Percentiles rank a stretch among this genome's conserved stretches.
Evolutionary conservation across 306 rosid genomes (phyloP).

Genomic region (Prunus mume): DNA sequence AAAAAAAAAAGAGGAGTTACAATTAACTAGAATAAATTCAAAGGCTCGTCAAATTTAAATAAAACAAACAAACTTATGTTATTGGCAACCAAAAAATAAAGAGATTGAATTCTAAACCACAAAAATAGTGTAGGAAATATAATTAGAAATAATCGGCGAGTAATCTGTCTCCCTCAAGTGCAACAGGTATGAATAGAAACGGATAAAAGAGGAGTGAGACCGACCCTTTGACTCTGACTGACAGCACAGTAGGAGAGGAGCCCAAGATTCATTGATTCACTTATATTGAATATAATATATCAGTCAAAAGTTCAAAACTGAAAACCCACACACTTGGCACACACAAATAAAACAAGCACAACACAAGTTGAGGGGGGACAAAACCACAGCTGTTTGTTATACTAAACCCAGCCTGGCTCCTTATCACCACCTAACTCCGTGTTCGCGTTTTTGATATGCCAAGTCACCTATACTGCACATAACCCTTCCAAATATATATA

Average conservation of each 20-base stretch:
- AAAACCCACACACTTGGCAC: background rate
- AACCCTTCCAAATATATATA: too few relatives aligned
- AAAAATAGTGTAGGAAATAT: too few relatives aligned
- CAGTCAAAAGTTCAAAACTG: background rate
- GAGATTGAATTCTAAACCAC: too few relatives aligned
- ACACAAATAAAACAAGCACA: background rate
- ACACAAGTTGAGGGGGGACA: background rate
- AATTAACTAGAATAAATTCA: too few relatives aligned
- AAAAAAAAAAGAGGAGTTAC: too few relatives aligned
- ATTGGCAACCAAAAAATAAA: too few relatives aligned
- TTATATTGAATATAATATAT: background rate
- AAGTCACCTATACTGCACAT: too few relatives aligned
- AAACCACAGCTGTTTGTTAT: too few relatives aligned
- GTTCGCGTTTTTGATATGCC: background rate
- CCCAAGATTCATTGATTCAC: background rate
- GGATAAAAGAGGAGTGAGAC: background rate
- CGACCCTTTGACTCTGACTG: background rate
- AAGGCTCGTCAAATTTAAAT: too few relatives aligned
- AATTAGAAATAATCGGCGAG: background rate
- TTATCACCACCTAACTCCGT: constrained; percentile 20
- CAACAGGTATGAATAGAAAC: background rate
- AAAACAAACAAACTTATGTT: too few relatives aligned
- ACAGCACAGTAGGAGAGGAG: too few relatives aligned
- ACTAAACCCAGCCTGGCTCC: constrained; percentile 31
- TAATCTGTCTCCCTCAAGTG: background rate